These are phyloP conservation scores for Sinapis alba DNA, from an alignment of 441 rosid genomes.

Conservation along the genomic window DNA sequence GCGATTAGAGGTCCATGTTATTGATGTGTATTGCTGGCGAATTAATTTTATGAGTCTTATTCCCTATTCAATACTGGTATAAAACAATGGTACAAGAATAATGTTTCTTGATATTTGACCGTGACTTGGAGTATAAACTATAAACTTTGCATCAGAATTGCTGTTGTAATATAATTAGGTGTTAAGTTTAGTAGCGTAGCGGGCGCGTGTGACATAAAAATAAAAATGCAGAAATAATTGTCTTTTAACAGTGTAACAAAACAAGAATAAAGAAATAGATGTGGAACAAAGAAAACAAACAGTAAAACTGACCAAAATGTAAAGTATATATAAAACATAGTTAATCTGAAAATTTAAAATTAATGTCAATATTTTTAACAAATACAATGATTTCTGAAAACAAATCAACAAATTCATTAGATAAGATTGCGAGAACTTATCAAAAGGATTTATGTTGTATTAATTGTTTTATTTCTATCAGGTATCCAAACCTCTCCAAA, in stretches of 20 bases:
- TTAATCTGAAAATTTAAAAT: not conserved
- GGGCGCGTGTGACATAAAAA: not conserved
- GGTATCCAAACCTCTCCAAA: not conserved
- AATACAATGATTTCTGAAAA: too few relatives aligned
- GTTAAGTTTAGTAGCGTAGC: not conserved
- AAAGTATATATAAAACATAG: not conserved
- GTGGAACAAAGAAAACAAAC: not conserved
- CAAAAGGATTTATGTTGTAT: too few relatives aligned
- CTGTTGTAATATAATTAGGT: not conserved
- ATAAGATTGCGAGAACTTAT: too few relatives aligned
- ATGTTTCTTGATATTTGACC: not conserved
- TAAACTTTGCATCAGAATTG: not conserved
- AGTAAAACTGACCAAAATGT: not conserved
- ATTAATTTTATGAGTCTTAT: not conserved
- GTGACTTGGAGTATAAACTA: not conserved
- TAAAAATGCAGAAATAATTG: not conserved
- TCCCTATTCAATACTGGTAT: not conserved
- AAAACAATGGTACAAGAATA: not conserved
- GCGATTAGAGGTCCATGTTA: constrained; percentile 9
- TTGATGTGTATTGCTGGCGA: not conserved
- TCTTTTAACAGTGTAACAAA: not conserved
- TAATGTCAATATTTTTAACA: too few relatives aligned
- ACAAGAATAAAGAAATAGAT: not conserved
- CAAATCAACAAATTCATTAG: too few relatives aligned
- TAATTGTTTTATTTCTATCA: too few relatives aligned